Conservation (phyloP, 805 yeast genomes). For the Cephaloascus albidus region DNA sequence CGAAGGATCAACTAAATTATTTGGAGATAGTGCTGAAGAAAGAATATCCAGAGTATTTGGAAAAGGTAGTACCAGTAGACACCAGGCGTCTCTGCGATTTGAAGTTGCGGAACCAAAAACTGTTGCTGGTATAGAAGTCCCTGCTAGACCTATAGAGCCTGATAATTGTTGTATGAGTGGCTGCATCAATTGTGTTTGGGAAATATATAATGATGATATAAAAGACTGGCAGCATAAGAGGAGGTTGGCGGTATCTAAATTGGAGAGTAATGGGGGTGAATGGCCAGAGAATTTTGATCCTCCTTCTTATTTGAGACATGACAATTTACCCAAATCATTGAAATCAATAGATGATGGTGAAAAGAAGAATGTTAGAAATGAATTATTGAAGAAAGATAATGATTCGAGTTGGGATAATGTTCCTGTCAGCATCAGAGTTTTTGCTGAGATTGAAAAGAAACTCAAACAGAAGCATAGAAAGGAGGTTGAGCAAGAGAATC, state of each 20-base stretch:
- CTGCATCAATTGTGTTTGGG: conserved; percentile 97
- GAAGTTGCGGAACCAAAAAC: background rate
- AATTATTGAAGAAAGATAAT: conserved; percentile 8
- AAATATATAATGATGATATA: conserved; percentile 77
- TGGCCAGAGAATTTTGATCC: conserved; percentile 36
- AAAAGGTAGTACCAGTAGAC: conserved; percentile 37
- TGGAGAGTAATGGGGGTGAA: conserved; percentile 26
- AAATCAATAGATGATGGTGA: conserved; percentile 1
- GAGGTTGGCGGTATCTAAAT: conserved; percentile 39
- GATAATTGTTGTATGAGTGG: conserved; percentile 98
- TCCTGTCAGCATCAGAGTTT: conserved; percentile 70
- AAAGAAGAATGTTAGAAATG: conserved; percentile 7
- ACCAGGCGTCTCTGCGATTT: background rate
- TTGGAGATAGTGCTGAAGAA: conserved; percentile 29
- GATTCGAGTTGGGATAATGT: conserved; percentile 37
- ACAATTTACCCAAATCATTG: conserved; percentile 21
- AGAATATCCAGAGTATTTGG: conserved; percentile 45
- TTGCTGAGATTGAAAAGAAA: conserved; percentile 73
- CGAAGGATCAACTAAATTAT: conserved; percentile 20
- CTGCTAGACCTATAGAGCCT: conserved; percentile 81
- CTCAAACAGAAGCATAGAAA: conserved; percentile 33
- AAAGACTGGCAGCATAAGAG: conserved; percentile 69
- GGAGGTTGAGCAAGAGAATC: no score
- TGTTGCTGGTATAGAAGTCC: conserved; percentile 62
- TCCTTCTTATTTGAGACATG: conserved; percentile 19